Base-by-base conservation (phyloP, 2,329 filamentous ascomycete genomes). In the Tricladium varicosporioides region DNA sequence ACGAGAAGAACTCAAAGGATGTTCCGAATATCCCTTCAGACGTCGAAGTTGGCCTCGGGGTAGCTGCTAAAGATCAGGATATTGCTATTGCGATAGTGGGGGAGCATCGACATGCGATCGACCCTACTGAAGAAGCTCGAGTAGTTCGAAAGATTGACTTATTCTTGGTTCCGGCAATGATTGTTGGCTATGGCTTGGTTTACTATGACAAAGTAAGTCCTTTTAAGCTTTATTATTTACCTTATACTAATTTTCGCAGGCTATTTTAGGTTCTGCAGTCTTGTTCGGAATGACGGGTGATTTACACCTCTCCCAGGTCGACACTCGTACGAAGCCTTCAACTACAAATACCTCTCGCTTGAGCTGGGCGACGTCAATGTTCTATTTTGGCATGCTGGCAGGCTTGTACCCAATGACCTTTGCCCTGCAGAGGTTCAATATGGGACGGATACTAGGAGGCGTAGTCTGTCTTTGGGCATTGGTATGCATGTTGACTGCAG, bases 351-450 rank as follows among this genome's bases (percentile, higher is more conserved):
- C 89, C 0, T 79, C 81, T 0, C 80, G 88, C 10, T 79, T 92
- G 27, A 86, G 81, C 63, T 92, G 88, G 88, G 88, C 88, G 2
- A 91, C 87, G 0, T 91, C 86, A 0, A 77, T 91, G 65, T 91
- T 92, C 75, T 92, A 91, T 74, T 91, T 92, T 63, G 88, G 88
- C 40, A 89, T 89, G 86, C 78, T 92, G 1, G 84, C 81, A 0
- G 88, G 88, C 0, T 74, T 89, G 2, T 91, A 90, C 60, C 88
- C 88, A 1, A 84, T 91, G 81, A 86, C 86, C 0, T 89, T 87
- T 58, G 75, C 82, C 0, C 75, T 90, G 1, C 88, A 92, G 70
- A 81, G 82, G 16, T 88, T 90, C 74, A 76, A 83, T 58, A 77
- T 84, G 1, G 81, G 84, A n/a, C 78, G 79, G 48, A 81, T 88